Evolutionary conservation across 2,329 filamentous ascomycete genomes (phyloP).

Genomic region (Macroventuria anomochaeta): DNA sequence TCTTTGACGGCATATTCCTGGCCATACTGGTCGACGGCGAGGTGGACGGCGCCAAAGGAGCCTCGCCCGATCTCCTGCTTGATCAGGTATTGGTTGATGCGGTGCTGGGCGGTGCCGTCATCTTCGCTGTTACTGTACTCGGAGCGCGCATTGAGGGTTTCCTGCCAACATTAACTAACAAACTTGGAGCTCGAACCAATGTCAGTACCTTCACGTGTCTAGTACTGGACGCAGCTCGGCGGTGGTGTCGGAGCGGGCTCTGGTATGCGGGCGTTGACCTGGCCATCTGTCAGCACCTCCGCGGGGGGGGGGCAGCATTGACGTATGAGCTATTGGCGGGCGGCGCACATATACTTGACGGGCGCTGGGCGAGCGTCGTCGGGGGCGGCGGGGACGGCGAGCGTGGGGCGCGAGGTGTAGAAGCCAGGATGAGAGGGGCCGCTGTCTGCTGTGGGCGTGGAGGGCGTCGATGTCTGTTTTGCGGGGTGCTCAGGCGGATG

Average conservation of each 20-base stretch:
- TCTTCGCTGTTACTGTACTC: constrained; percentile 85
- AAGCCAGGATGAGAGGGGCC: constrained; percentile 24
- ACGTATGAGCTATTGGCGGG: constrained; percentile 9
- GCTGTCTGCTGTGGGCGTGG: constrained; percentile 1
- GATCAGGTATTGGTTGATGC: constrained; percentile 94
- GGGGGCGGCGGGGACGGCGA: constrained; percentile 54
- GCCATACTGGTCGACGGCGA: constrained; percentile 88
- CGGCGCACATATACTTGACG: constrained; percentile 58
- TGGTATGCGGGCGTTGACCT: constrained; percentile 66
- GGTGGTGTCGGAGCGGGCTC: constrained; percentile 70
- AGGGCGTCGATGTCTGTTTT: background rate
- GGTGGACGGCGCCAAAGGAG: constrained; percentile 91
- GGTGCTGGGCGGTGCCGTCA: constrained; percentile 80
- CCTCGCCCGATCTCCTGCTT: constrained; percentile 95
- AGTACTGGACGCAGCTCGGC: constrained; percentile 64
- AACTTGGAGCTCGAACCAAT: too few species aligned
- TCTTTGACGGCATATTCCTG: constrained; percentile 97
- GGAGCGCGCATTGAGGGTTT: constrained; percentile 89
- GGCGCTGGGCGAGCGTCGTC: constrained; percentile 51
- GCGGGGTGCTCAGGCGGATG: constrained; percentile 10
- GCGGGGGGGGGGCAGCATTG: constrained; percentile 33
- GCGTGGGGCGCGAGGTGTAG: constrained; percentile 55
- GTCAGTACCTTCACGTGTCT: constrained; percentile 66
- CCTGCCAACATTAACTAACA: constrained; percentile 56
- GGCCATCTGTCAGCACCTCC: constrained; percentile 31